phyloP scores from a whole-genome alignment of 208 protist species.

The Trypanosoma grayi region DNA sequence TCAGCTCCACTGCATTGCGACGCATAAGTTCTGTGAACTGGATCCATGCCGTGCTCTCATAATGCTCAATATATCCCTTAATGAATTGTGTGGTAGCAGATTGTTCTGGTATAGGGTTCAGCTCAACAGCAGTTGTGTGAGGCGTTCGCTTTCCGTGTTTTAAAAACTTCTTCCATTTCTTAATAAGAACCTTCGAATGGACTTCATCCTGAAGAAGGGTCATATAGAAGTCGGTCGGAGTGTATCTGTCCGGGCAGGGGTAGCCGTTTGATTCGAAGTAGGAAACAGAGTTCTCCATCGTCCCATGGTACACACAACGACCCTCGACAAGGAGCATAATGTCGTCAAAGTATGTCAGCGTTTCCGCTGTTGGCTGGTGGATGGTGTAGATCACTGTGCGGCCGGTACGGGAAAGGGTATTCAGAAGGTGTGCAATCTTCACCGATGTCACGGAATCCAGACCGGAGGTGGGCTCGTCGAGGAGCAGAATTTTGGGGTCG shows the following conservation, averaged over 20 bases:
- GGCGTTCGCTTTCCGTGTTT: constrained; percentile 46
- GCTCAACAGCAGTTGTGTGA: constrained; percentile 48
- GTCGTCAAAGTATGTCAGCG: constrained; percentile 90
- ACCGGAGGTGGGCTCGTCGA: constrained; percentile 90
- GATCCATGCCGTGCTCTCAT: constrained; percentile 37
- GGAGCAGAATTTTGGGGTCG: constrained; percentile 79
- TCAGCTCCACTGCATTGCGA: constrained; percentile 38
- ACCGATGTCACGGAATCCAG: constrained; percentile 87
- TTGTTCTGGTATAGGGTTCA: constrained; percentile 31
- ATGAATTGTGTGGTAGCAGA: constrained; percentile 45
- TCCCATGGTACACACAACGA: constrained; percentile 79
- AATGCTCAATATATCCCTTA: constrained; percentile 44
- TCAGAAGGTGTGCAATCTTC: constrained; percentile 78
- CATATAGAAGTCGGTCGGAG: constrained; percentile 90
- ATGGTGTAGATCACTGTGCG: constrained; percentile 93
- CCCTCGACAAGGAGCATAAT: constrained; percentile 88
- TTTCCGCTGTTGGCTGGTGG: constrained; percentile 92
- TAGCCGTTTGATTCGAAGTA: constrained; percentile 87
- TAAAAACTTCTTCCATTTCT: constrained; percentile 63
- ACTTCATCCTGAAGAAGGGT: constrained; percentile 64
- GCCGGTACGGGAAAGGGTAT: constrained; percentile 62
- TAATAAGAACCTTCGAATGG: constrained; percentile 47
- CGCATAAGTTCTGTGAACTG: constrained; percentile 59
- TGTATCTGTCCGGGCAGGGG: constrained; percentile 60
- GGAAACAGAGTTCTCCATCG: constrained; percentile 45